A percentile compares a stretch with the other conserved stretches of the same genome.
phyloP scores from a whole-genome alignment of 495 filamentous ascomycete species.

The Cercophora newfieldiana region DNA sequence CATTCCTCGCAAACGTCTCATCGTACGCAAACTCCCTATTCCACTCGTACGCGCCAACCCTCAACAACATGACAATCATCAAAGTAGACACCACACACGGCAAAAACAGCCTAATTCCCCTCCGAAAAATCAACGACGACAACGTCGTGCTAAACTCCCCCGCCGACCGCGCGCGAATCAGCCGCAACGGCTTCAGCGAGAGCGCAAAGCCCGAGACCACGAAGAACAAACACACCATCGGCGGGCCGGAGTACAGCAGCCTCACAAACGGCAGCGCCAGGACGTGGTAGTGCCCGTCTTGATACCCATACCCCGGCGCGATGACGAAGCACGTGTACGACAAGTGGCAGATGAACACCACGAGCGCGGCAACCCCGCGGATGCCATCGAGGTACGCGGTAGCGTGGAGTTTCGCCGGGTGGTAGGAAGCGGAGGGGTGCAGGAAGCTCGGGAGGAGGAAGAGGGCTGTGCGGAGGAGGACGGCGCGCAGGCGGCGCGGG shows the following conservation, averaged over 20 bases:
- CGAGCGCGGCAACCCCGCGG: constrained; percentile 58
- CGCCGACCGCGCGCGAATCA: constrained; percentile 49
- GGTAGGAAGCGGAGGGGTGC: constrained; percentile 14
- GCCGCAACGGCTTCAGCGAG: constrained; percentile 62
- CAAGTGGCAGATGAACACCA: constrained; percentile 59
- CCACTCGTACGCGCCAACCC: constrained; percentile 51
- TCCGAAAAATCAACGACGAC: constrained; percentile 67
- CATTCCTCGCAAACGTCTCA: constrained; percentile 38
- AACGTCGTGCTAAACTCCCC: constrained; percentile 39
- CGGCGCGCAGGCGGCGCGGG: constrained; percentile 2
- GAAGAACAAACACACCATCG: constrained; percentile 76
- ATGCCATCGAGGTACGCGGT: constrained; percentile 61
- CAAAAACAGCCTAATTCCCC: constrained; percentile 64
- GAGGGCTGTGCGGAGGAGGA: constrained; percentile 27
- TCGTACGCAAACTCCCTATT: constrained; percentile 43
- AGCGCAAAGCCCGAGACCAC: constrained; percentile 74
- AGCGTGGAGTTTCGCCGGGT: constrained; percentile 28
- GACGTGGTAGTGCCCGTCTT: constrained; percentile 38
- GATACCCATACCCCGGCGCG: constrained; percentile 42
- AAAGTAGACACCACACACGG: constrained; percentile 62
- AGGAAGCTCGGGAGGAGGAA: constrained; percentile 45
- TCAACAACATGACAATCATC: constrained; percentile 57
- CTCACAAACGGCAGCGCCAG: constrained; percentile 67
- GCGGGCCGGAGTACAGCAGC: constrained; percentile 64
- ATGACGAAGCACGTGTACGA: constrained; percentile 47